Evolutionary conservation across 2,329 filamentous ascomycete genomes (phyloP).

Genomic region (Cladophialophora carrionii): DNA sequence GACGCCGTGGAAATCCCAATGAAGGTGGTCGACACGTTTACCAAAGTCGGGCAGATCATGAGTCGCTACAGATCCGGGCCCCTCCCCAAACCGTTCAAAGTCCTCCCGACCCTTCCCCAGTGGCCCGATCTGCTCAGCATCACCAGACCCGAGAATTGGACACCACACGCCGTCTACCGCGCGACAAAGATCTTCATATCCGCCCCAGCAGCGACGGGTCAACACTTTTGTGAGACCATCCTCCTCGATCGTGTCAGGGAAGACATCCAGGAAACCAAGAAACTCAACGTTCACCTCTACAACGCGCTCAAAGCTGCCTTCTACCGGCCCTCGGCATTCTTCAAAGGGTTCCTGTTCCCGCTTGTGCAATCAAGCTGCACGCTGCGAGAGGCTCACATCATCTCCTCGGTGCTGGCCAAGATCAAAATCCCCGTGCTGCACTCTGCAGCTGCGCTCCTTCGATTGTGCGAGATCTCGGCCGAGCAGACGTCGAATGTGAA

Average conservation of each 20-base stretch:
- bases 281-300: constrained; percentile 94
- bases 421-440: constrained; percentile 89
- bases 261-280: constrained; percentile 91
- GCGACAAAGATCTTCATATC: constrained; percentile 93
- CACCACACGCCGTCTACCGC: constrained; percentile 80
- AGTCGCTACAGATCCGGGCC: constrained; percentile 95
- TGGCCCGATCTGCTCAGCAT: constrained; percentile 88
- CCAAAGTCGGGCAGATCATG: constrained; percentile 79
- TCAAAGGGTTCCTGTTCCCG: constrained; percentile 94
- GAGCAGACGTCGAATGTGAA: constrained; percentile 77
- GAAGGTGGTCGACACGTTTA: constrained; percentile 81
- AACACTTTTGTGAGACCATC: constrained; percentile 83
- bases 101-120: constrained; percentile 85
- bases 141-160: constrained; percentile 78
- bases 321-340: constrained; percentile 94
- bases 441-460: constrained; percentile 86
- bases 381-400: constrained; percentile 85
- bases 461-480: constrained; percentile 90
- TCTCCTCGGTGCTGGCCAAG: constrained; percentile 80
- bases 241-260: constrained; percentile 89
- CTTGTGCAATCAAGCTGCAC: constrained; percentile 84
- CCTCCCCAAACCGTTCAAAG: constrained; percentile 96
- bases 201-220: constrained; percentile 74
- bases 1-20: constrained; percentile 84
- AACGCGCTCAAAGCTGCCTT: constrained; percentile 88